Evolutionary conservation across 2,329 filamentous ascomycete species (phyloP), one percentile per base, ranked within the genome.

Genomic region (Diaporthe vaccinii): DNA sequence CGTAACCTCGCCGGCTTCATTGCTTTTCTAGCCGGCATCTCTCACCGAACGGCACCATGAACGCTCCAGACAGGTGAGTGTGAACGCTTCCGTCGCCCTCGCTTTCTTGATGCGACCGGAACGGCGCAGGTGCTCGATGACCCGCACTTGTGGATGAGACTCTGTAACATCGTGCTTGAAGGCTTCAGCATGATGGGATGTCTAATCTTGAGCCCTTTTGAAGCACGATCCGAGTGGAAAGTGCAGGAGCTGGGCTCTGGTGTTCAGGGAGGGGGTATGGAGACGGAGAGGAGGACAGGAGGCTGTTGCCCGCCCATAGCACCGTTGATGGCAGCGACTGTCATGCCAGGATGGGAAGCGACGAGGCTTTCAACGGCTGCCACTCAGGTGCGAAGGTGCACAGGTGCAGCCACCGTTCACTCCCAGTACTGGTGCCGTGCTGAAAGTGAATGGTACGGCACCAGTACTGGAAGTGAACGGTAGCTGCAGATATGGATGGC

Each of bases 41-140:
- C 22, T 28, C 46, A 31, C 53, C 28, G 20, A 55, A 72, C 57
- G 72, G 12, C 77, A 87, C 79, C 39, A 90, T 90, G 89, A 90
- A 90, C 84, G 89, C 89, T 17, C 89, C 89, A 25, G 89, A 90
- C 80, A 85, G 89, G 89, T 90, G 78, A 82, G 88, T 84, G 55
- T 44, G 6, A 51, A n/a, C 9, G 46, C 51, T 62, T 49, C 25
- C 14, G 22, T 44, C 25, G 20, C 44, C 28, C 59, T 73, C 12
- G 31, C 9, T 53, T 73, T 34, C 46, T 20, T 39, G 7, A 17
- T 17, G n/a, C 36, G 46, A 28, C 15, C 34, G 22, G 49, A 25
- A 55, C 7, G 34, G n/a, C 65, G n/a, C n/a, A 28, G 2, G 49
- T 39, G 14, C n/a, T 69, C 46, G n/a, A 25, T 53, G 46, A 10